phyloP scores from a whole-genome alignment of 768 basidiomycete genomes.

The Pilatotrama ljubarskyi region DNA sequence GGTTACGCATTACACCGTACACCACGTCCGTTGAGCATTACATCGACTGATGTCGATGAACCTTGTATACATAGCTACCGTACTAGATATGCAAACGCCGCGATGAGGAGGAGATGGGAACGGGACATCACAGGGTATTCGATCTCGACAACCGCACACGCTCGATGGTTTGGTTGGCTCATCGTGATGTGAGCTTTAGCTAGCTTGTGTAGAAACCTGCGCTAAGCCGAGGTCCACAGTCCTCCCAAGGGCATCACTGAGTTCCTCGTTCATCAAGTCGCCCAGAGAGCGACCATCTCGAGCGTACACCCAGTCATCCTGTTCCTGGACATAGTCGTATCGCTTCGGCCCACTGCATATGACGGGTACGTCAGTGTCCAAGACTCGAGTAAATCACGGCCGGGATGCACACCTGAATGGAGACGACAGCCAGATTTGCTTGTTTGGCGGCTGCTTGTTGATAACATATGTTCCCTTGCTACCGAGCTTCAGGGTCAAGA shows the following conservation, averaged over 20 bases:
- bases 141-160: not conserved
- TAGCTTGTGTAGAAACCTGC: slow-evolving; percentile 27
- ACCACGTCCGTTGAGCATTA: not conserved
- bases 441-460: slow-evolving; percentile 97
- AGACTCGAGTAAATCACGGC: not conserved
- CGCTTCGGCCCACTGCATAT: slow-evolving; percentile 82
- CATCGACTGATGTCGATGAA: not conserved
- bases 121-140: no score
- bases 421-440: slow-evolving; percentile 95
- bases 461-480: slow-evolving; percentile 87
- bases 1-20: not conserved
- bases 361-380: not conserved
- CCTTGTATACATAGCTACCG: not conserved
- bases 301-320: slow-evolving; percentile 72
- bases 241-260: slow-evolving; percentile 44
- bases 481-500: slow-evolving; percentile 79
- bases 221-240: slow-evolving; percentile 36
- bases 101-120: not conserved
- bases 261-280: slow-evolving; percentile 66
- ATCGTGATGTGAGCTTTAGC: slow-evolving; percentile 3
- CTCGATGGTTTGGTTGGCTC: not conserved
- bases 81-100: not conserved
- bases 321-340: slow-evolving; percentile 68
- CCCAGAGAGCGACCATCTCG: slow-evolving; percentile 65
- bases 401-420: slow-evolving; percentile 65